A percentile compares a stretch with the other conserved stretches of the same genome.
These are phyloP conservation scores for Diplodia sapinea DNA, from an alignment of 2,329 filamentous ascomycete genomes.

Conservation along the genomic window DNA sequence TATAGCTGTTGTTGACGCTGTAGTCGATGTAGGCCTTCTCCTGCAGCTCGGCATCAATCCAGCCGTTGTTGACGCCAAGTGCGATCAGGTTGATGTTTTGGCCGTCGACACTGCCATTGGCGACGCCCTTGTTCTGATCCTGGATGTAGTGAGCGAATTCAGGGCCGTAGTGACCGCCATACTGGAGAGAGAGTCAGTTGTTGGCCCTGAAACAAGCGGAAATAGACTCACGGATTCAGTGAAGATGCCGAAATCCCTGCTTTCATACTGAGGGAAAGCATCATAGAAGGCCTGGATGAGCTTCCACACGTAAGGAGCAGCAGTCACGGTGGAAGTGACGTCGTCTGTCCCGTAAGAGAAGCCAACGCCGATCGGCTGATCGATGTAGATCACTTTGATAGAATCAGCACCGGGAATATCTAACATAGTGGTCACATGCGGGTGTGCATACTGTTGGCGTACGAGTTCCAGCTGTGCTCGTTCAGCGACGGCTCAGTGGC, in stretches of 20 bases:
- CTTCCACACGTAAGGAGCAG: slow-evolving; percentile 61
- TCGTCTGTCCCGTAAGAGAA: slow-evolving; percentile 51
- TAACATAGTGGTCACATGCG: background rate
- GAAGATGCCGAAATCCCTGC: slow-evolving; percentile 42
- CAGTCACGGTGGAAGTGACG: slow-evolving; percentile 53
- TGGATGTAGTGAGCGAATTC: slow-evolving; percentile 31
- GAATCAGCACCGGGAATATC: background rate
- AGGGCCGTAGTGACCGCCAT: slow-evolving; percentile 30
- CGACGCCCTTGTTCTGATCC: slow-evolving; percentile 27
- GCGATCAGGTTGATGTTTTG: slow-evolving; percentile 24
- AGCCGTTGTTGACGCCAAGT: slow-evolving; percentile 46
- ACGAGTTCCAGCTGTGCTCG: slow-evolving; percentile 52
- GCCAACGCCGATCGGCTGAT: slow-evolving; percentile 49
- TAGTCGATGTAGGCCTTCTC: slow-evolving; percentile 32
- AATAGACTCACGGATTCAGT: slow-evolving; percentile 15
- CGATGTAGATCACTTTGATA: slow-evolving; percentile 47
- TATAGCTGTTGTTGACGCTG: slow-evolving; percentile 29
- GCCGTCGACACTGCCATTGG: slow-evolving; percentile 31
- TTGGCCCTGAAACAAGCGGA: background rate
- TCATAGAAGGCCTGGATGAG: slow-evolving; percentile 57
- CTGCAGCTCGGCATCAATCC: slow-evolving; percentile 46
- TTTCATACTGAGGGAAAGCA: slow-evolving; percentile 28
- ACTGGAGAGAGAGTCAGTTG: background rate
- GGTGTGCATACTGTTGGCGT: slow-evolving; percentile 44
- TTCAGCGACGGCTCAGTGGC: slow-evolving; percentile 53